A percentile compares a stretch with the other conserved stretches of the same genome.
phyloP scores from a whole-genome alignment of 1,284 basidiomycete species.

The Cutaneotrichosporon cutaneum region DNA sequence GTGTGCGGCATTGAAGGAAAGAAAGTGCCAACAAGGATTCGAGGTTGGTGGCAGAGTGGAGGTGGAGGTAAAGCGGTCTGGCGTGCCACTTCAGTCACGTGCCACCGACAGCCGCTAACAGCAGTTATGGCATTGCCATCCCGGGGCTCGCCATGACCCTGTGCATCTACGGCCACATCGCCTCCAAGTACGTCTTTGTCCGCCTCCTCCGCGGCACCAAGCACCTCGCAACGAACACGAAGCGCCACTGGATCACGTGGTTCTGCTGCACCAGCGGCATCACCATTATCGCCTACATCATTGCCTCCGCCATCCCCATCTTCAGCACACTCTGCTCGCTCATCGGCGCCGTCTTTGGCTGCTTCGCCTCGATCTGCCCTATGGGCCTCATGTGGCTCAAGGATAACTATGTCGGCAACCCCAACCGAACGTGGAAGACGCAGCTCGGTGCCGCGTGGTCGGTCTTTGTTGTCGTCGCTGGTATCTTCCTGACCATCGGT shows the following conservation, averaged over 20 bases:
- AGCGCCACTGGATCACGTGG: conserved; percentile 43
- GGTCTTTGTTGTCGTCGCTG: conserved; percentile 25
- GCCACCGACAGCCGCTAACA: too few relatives aligned
- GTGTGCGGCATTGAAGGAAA: too few relatives aligned
- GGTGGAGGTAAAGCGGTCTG: too few relatives aligned
- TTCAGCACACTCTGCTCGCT: conserved; percentile 35
- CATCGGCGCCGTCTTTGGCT: conserved; percentile 33
- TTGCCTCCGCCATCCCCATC: conserved; percentile 25
- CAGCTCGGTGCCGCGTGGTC: conserved; percentile 28
- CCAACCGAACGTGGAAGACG: conserved; percentile 19
- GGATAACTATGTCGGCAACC: conserved; percentile 20
- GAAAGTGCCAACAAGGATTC: too few relatives aligned
- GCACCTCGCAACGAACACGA: conserved; percentile 38
- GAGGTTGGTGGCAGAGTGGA: too few relatives aligned
- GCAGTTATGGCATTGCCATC: conserved; percentile 47
- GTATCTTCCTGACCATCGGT: conserved; percentile 32
- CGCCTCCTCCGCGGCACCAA: conserved; percentile 37
- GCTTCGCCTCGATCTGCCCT: conserved; percentile 20
- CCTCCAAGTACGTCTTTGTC: conserved; percentile 37
- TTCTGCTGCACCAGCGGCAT: conserved; percentile 25
- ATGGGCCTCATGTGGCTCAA: conserved; percentile 38
- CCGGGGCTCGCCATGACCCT: conserved; percentile 32
- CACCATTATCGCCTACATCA: conserved; percentile 31
- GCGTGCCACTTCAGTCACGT: too few relatives aligned
- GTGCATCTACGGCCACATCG: conserved; percentile 23